Conservation (phyloP, 129 eudicot species). For the Centrapalus pauciflorus region DNA sequence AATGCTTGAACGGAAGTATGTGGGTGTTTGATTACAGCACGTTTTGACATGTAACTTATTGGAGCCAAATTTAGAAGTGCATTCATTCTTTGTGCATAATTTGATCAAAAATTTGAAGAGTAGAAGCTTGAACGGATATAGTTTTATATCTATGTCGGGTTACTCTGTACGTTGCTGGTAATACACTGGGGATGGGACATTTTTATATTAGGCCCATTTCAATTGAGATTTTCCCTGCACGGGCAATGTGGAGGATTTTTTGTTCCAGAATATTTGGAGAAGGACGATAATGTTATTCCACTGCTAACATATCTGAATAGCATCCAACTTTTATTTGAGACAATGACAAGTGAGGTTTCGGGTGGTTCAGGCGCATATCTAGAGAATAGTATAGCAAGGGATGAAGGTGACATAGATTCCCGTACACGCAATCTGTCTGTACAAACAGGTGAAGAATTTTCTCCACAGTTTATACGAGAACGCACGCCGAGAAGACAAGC, state of each 20-base stretch:
- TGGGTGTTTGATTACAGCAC: background rate
- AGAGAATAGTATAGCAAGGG: constrained; percentile 8
- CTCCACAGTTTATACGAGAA: constrained; percentile 45
- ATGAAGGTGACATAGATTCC: constrained; percentile 2
- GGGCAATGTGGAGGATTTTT: background rate
- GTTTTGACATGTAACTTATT: background rate
- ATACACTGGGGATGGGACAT: background rate
- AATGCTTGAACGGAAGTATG: background rate
- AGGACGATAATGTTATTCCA: background rate
- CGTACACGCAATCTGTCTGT: constrained; percentile 33
- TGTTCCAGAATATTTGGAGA: background rate
- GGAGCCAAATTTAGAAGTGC: background rate
- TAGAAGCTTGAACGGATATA: background rate
- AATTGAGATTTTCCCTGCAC: background rate
- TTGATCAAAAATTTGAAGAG: background rate
- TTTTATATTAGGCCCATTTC: background rate
- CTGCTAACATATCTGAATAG: background rate
- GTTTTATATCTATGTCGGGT: background rate
- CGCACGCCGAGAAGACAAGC: constrained; percentile 32
- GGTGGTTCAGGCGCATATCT: constrained; percentile 19
- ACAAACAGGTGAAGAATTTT: constrained; percentile 70
- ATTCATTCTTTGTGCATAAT: background rate
- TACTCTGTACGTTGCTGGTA: background rate
- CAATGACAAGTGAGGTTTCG: constrained; percentile 36
- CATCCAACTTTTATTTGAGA: background rate